Evolutionary conservation across 768 basidiomycete genomes (phyloP).

Genomic region (Mycena alexandri): DNA sequence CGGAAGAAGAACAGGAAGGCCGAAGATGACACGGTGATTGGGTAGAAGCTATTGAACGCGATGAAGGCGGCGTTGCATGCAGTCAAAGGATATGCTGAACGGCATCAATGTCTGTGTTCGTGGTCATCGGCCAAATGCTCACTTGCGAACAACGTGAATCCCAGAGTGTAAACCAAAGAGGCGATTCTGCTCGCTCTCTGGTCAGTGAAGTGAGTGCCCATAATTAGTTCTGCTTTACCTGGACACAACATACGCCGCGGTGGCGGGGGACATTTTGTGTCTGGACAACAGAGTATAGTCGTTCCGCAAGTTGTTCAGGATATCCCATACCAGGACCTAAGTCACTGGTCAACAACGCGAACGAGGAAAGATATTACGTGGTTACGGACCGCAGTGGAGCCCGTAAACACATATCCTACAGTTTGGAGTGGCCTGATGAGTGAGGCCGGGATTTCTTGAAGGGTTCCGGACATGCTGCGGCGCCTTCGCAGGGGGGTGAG

Average conservation of each 20-base stretch:
- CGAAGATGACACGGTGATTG: slow-evolving; percentile 38
- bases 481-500: slow-evolving; percentile 12
- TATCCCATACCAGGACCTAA: slow-evolving; percentile 17
- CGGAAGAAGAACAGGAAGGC: slow-evolving; percentile 48
- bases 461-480: slow-evolving; percentile 13
- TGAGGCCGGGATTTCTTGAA: slow-evolving; percentile 14
- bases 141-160: slow-evolving; percentile 41
- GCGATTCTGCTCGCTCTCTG: slow-evolving; percentile 16
- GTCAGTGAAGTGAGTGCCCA: slow-evolving; percentile 9
- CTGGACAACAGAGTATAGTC: slow-evolving; percentile 18
- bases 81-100: slow-evolving; percentile 25
- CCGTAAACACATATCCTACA: slow-evolving; percentile 10
- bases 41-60: slow-evolving; percentile 38
- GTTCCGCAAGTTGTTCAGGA: slow-evolving; percentile 19
- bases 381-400: slow-evolving; percentile 18
- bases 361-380: slow-evolving; percentile 10
- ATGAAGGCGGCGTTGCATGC: slow-evolving; percentile 14
- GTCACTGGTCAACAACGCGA: slow-evolving; percentile 2
- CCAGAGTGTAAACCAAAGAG: slow-evolving; percentile 18
- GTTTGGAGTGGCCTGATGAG: slow-evolving; percentile 10
- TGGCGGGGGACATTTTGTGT: slow-evolving; percentile 32
- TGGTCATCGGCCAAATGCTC: slow-evolving; percentile 14
- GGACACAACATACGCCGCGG: slow-evolving; percentile 41
- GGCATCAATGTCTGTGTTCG: neutral
- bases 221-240: slow-evolving; percentile 17